Percentiles rank a stretch among this genome's conserved stretches.
phyloP scores from a whole-genome alignment of 2,329 filamentous ascomycete species.

The Fonsecaea erecta region DNA sequence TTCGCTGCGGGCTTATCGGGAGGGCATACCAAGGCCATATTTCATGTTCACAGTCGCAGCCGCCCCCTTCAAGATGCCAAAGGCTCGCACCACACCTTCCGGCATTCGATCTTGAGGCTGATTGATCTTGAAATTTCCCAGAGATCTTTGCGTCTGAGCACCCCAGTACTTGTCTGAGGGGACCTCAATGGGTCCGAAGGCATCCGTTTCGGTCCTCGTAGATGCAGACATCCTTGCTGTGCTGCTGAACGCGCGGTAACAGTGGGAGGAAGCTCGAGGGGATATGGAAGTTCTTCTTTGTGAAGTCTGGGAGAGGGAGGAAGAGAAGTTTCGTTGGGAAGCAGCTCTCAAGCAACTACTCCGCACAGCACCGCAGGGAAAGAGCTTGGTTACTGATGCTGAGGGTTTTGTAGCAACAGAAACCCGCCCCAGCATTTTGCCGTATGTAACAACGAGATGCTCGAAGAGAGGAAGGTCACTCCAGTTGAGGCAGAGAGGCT shows the following conservation, averaged over 20 bases:
- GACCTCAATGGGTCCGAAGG: conserved; percentile 90
- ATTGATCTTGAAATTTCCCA: conserved; percentile 99
- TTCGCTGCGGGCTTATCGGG: neutral
- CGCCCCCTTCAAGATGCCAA: conserved; percentile 96
- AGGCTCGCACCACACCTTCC: conserved; percentile 85
- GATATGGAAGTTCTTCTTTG: conserved; percentile 12
- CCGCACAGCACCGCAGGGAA: conserved; percentile 28
- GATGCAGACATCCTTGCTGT: conserved; percentile 31
- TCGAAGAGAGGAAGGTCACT: neutral
- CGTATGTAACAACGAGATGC: neutral
- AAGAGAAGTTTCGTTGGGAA: conserved; percentile 28
- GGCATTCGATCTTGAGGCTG: conserved; percentile 99
- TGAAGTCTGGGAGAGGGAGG: conserved; percentile 23
- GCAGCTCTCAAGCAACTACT: conserved; percentile 31
- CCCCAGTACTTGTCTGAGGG: conserved; percentile 93
- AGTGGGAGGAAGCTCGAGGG: conserved; percentile 14
- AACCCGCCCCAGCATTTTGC: conserved; percentile 29
- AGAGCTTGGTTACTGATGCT: conserved; percentile 31
- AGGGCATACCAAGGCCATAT: conserved; percentile 72
- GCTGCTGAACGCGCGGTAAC: conserved; percentile 31
- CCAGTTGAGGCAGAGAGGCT: neutral
- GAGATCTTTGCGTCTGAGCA: conserved; percentile 60
- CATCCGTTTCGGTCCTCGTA: conserved; percentile 89
- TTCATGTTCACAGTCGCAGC: conserved; percentile 95
- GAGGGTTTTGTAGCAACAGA: conserved; percentile 20